Evolutionary conservation across 257 asterid genomes (phyloP).

Genomic region (Mitragyna speciosa): DNA sequence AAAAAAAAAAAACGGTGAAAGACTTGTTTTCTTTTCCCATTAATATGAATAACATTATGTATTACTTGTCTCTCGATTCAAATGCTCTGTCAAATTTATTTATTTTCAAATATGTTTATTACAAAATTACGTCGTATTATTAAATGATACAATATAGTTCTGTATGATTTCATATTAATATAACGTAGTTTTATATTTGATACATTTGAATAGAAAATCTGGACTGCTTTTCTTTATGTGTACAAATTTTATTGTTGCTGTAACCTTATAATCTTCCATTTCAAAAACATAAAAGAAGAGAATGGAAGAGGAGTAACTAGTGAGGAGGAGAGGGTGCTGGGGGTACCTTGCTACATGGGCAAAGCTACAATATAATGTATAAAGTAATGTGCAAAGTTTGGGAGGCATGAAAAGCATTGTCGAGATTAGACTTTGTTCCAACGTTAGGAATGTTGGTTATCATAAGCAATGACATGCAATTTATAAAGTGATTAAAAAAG

Average conservation of each 20-base stretch:
- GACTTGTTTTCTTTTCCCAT: background rate
- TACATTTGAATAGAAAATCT: background rate
- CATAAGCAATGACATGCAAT: constrained; percentile 7
- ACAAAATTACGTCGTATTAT: too few species aligned
- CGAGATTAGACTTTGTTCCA: constrained; percentile 20
- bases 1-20: too few species aligned
- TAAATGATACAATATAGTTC: too few species aligned
- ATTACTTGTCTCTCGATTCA: too few species aligned
- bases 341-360: constrained; percentile 10
- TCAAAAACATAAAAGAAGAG: background rate
- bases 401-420: background rate
- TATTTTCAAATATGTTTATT: too few species aligned
- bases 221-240: background rate
- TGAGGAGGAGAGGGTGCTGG: background rate
- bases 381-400: constrained; percentile 17
- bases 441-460: constrained; percentile 21
- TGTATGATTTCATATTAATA: too few species aligned
- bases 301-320: background rate
- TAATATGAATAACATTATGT: too few species aligned
- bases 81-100: too few species aligned
- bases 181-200: too few species aligned
- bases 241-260: background rate
- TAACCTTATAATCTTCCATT: constrained; percentile 8
- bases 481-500: constrained; percentile 21
- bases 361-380: constrained; percentile 13